Evolutionary conservation across 768 basidiomycete genomes (phyloP), one percentile per base, ranked within the genome.

Genomic region (Leccinellum rugosiceps): DNA sequence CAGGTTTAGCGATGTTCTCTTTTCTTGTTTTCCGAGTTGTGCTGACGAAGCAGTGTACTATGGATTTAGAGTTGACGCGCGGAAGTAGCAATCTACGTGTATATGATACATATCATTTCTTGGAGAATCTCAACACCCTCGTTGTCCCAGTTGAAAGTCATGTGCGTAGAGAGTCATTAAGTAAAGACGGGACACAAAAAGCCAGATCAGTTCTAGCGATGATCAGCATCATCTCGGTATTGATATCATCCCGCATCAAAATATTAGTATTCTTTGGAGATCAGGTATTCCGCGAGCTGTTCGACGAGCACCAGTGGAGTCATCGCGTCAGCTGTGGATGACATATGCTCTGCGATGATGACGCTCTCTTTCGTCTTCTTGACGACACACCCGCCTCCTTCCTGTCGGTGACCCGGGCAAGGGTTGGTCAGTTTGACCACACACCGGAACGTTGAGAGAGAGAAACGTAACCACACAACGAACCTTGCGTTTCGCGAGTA

Each of bases 281-380:
- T 69, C 53, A 67, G 46, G 55, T 67, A 68, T 11, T 60, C 64
- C 14, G 59, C 66, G 0, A 69, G 62, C 14, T 55, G 59, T 53
- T 67, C 64, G 14, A 67, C 66, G 28, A 61, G 64, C 14, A 53
- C 57, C 8, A 68, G 32, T 5, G 64, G 50, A 6, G 28, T 34
- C 55, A 50, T 59, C 35, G 30, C n/a, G 19, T 68, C 55, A 0
- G 34, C 41, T 3, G 56, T 50, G 13, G 58, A 41, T 21, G 25
- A 41, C 17, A 30, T n/a, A 47, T 68, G 62, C 49, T 69, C 68
- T 41, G 66, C 68, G 13, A 69, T 10, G 53, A 69, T 65, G 44
- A 69, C 62, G 26, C 68, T 58, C 56, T 60, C 61, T n/a, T 25
- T 59, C 9, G 68, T 68, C 23, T 66, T 70, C 55, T 63, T 66